Evolutionary conservation across 257 asterid species (phyloP).

Genomic region (Coffea canephora): DNA sequence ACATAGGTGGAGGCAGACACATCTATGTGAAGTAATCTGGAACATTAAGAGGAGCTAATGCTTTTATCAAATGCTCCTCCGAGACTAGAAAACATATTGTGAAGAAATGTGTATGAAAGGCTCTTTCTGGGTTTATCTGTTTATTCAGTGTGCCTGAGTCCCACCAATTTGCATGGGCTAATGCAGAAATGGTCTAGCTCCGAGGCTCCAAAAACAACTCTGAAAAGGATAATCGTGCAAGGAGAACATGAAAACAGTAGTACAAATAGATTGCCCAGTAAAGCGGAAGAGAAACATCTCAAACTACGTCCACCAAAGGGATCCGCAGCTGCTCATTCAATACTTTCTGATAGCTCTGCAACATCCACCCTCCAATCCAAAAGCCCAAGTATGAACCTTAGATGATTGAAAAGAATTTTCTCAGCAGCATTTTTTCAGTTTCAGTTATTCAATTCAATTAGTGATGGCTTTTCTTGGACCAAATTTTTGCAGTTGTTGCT

Average conservation of each 20-base stretch:
- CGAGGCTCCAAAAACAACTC: slow-evolving; percentile 75
- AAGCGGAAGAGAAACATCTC: slow-evolving; percentile 42
- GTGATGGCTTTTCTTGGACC: neutral
- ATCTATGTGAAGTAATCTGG: neutral
- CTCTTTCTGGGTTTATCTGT: neutral
- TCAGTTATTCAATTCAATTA: neutral
- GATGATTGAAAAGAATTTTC: slow-evolving; percentile 6
- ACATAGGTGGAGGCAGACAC: neutral
- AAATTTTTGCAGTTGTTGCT: neutral
- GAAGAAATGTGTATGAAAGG: neutral
- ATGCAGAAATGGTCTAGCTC: slow-evolving; percentile 75
- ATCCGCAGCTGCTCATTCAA: slow-evolving; percentile 41
- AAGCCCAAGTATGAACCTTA: slow-evolving; percentile 37
- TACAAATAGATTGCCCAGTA: slow-evolving; percentile 40
- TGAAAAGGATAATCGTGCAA: slow-evolving; percentile 60
- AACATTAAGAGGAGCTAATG: neutral
- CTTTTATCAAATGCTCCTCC: neutral
- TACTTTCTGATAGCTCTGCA: slow-evolving; percentile 25
- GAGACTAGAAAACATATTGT: neutral
- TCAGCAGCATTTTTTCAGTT: neutral
- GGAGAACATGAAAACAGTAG: slow-evolving; percentile 46
- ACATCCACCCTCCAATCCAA: slow-evolving; percentile 33
- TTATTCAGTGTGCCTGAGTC: neutral
- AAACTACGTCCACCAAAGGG: slow-evolving; percentile 43
- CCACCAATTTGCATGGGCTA: neutral